phyloP scores from a whole-genome alignment of 2,329 filamentous ascomycete species.

The Coniochaeta prunicola region DNA sequence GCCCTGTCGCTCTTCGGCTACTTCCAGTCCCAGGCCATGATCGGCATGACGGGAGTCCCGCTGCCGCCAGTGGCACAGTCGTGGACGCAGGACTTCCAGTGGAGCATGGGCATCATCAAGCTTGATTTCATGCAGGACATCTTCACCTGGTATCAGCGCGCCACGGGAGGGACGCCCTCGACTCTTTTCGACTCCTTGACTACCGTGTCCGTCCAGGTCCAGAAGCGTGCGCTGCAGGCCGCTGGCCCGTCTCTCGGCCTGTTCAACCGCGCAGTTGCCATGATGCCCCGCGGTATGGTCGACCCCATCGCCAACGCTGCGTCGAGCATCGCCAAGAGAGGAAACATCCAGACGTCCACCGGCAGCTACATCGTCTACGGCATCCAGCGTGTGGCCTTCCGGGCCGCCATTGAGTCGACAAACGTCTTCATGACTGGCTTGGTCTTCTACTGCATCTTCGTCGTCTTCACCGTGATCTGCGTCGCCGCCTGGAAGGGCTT shows the following conservation, averaged over 20 bases:
- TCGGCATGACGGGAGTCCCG: constrained; percentile 74
- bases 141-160: constrained; percentile 91
- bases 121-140: constrained; percentile 82
- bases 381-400: constrained; percentile 85
- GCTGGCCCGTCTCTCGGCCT: constrained; percentile 29
- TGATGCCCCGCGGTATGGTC: constrained; percentile 19
- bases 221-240: constrained; percentile 48
- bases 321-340: constrained; percentile 42
- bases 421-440: constrained; percentile 93
- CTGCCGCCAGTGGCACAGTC: constrained; percentile 83
- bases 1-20: constrained; percentile 90
- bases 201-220: constrained; percentile 74
- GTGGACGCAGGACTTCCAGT: constrained; percentile 97
- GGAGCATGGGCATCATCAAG: constrained; percentile 93
- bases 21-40: constrained; percentile 89
- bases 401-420: constrained; percentile 74
- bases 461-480: constrained; percentile 63
- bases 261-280: constrained; percentile 37
- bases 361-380: constrained; percentile 63
- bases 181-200: constrained; percentile 68
- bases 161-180: constrained; percentile 80
- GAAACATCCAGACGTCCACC: constrained; percentile 43
- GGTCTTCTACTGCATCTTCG: constrained; percentile 81
- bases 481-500: constrained; percentile 75
- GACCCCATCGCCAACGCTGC: constrained; percentile 29